Conservation (phyloP, 805 yeast species). For the Teunomyces kruisii region DNA sequence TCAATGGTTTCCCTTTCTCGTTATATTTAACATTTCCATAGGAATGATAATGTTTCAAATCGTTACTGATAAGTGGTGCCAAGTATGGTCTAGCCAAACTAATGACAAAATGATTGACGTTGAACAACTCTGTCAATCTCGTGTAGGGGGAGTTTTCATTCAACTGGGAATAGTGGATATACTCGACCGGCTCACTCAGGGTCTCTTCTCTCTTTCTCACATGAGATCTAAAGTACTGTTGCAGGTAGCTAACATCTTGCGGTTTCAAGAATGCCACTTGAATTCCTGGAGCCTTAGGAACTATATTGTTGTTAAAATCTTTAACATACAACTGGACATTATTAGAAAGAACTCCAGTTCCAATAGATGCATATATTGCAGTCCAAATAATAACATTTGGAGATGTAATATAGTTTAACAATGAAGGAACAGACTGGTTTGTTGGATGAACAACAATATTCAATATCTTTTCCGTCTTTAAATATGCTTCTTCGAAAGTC, state of each 20-base stretch:
- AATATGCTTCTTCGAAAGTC: slow-evolving; percentile 92
- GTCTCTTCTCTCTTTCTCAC: slow-evolving; percentile 10
- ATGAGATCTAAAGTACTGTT: slow-evolving; percentile 35
- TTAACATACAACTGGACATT: slow-evolving; percentile 58
- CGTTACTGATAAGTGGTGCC: slow-evolving; percentile 85
- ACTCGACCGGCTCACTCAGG: slow-evolving; percentile 6
- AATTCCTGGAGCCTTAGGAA: slow-evolving; percentile 46
- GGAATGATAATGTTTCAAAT: slow-evolving; percentile 64
- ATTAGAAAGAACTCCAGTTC: slow-evolving; percentile 63
- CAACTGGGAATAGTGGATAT: slow-evolving; percentile 19
- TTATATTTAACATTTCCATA: slow-evolving; percentile 31
- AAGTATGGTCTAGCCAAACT: slow-evolving; percentile 91
- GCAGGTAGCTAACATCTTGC: slow-evolving; percentile 46
- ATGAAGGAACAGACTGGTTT: slow-evolving; percentile 63
- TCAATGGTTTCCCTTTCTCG: not conserved
- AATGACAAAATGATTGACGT: slow-evolving; percentile 89
- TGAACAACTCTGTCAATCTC: slow-evolving; percentile 85
- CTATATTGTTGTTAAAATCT: slow-evolving; percentile 60
- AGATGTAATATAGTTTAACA: slow-evolving; percentile 85
- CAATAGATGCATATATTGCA: slow-evolving; percentile 84
- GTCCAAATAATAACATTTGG: slow-evolving; percentile 87
- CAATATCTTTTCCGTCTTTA: slow-evolving; percentile 72
- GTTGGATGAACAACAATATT: slow-evolving; percentile 87
- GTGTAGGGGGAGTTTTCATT: slow-evolving; percentile 66
- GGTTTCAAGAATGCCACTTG: slow-evolving; percentile 44